These are phyloP conservation scores for Agaricus bisporus DNA, from an alignment of 768 basidiomycete species.

Conservation along the genomic window DNA sequence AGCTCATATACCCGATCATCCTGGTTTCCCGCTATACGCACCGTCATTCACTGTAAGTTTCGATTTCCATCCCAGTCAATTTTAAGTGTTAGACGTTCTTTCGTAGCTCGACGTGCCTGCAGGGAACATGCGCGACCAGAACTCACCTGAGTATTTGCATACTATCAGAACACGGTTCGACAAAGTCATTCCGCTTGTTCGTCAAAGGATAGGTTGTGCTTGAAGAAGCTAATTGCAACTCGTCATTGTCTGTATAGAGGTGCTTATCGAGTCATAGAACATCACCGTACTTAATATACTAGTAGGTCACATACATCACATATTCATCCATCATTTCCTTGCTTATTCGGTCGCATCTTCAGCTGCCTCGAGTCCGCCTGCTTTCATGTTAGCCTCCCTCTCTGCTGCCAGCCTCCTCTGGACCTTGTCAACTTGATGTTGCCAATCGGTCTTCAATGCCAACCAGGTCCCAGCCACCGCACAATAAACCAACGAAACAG, in stretches of 20 bases:
- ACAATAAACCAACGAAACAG: slow-evolving; percentile 55
- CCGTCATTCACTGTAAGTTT: slow-evolving; percentile 63
- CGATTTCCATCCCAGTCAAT: not conserved
- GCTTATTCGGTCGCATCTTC: not conserved
- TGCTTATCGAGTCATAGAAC: too few species aligned
- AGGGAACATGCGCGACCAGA: slow-evolving; percentile 72
- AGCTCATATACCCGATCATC: slow-evolving; percentile 70
- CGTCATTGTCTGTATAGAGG: too few species aligned
- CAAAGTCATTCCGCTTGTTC: slow-evolving; percentile 24
- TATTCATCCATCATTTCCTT: too few species aligned
- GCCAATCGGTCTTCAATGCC: slow-evolving; percentile 61
- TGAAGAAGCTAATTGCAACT: too few species aligned
- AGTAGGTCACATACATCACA: too few species aligned
- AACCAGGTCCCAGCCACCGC: slow-evolving; percentile 47
- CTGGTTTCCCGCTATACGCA: slow-evolving; percentile 62
- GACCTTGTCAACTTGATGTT: slow-evolving; percentile 60
- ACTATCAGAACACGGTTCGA: slow-evolving; percentile 36
- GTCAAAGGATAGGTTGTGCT: slow-evolving; percentile 13
- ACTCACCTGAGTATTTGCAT: slow-evolving; percentile 51
- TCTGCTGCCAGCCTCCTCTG: slow-evolving; percentile 44
- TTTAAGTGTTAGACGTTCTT: not conserved
- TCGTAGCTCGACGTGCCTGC: slow-evolving; percentile 57
- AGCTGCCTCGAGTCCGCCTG: not conserved
- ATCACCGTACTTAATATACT: too few species aligned
- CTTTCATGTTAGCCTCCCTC: slow-evolving; percentile 15